phyloP scores from a whole-genome alignment of 2,329 filamentous ascomycete species.

The Elsinoe batatas region DNA sequence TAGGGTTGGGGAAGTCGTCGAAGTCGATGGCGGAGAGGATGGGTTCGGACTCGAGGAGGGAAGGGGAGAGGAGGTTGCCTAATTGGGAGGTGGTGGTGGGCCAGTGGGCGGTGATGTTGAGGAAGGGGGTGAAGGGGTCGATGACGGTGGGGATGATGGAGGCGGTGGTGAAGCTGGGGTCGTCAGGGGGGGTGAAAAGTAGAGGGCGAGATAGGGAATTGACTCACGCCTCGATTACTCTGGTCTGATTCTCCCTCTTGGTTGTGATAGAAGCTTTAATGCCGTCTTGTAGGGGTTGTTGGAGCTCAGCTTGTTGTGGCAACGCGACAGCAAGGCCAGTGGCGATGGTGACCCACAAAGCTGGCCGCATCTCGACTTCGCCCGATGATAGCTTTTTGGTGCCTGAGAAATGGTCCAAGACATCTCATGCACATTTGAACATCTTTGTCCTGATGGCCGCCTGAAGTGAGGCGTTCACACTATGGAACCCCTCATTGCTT shows the following conservation, averaged over 20 bases:
- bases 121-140: conserved; percentile 47
- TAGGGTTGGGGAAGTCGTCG: conserved; percentile 22
- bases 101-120: conserved; percentile 42
- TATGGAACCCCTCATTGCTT: too few species aligned
- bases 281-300: neutral
- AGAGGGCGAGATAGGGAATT: neutral
- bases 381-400: neutral
- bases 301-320: neutral
- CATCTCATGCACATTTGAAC: neutral
- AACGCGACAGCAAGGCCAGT: neutral
- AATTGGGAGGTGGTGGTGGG: conserved; percentile 37
- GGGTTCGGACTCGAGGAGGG: conserved; percentile 34
- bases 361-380: neutral
- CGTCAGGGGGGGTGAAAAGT: neutral
- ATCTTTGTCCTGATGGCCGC: neutral
- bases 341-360: neutral
- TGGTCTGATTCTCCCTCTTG: neutral
- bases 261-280: neutral
- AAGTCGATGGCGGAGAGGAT: conserved; percentile 24
- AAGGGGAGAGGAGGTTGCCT: conserved; percentile 45
- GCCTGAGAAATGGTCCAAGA: neutral
- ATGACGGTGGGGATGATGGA: conserved; percentile 38
- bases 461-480: neutral
- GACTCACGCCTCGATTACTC: neutral
- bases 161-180: neutral